These are phyloP conservation scores for Acanthamoeba quina DNA, from an alignment of 208 protist species.

Conservation along the genomic window DNA sequence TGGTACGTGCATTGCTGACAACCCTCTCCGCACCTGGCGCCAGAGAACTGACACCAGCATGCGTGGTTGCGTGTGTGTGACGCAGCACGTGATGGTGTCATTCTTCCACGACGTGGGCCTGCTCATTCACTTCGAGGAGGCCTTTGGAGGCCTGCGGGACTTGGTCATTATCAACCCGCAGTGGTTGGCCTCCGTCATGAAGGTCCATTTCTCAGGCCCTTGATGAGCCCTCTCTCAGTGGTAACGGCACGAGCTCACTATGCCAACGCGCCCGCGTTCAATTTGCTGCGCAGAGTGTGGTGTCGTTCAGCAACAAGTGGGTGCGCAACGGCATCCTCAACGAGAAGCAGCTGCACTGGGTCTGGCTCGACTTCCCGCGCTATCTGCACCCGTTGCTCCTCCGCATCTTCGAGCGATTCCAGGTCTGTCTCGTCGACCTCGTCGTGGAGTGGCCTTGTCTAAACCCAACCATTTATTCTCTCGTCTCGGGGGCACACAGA, in stretches of 20 bases:
- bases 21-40: background rate
- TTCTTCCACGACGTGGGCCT: slow-evolving; percentile 63
- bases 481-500: background rate
- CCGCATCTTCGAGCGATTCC: slow-evolving; percentile 64
- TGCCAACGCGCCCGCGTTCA: background rate
- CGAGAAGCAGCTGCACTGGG: slow-evolving; percentile 59
- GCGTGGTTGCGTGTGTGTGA: background rate
- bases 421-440: background rate
- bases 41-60: background rate
- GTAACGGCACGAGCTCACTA: background rate
- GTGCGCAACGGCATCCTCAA: slow-evolving; percentile 53
- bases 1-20: background rate
- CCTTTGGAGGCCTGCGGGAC: slow-evolving; percentile 24
- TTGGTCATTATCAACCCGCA: slow-evolving; percentile 64
- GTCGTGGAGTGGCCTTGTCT: background rate
- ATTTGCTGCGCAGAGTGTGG: background rate
- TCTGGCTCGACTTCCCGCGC: slow-evolving; percentile 64
- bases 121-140: slow-evolving; percentile 50
- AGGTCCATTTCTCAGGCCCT: background rate
- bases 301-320: slow-evolving; percentile 72
- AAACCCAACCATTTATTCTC: background rate
- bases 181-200: slow-evolving; percentile 75
- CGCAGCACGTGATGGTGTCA: slow-evolving; percentile 27
- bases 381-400: slow-evolving; percentile 42
- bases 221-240: background rate